Evolutionary conservation across 1,139 yeast species (phyloP).

Genomic region (Zygoascus meyerae): DNA sequence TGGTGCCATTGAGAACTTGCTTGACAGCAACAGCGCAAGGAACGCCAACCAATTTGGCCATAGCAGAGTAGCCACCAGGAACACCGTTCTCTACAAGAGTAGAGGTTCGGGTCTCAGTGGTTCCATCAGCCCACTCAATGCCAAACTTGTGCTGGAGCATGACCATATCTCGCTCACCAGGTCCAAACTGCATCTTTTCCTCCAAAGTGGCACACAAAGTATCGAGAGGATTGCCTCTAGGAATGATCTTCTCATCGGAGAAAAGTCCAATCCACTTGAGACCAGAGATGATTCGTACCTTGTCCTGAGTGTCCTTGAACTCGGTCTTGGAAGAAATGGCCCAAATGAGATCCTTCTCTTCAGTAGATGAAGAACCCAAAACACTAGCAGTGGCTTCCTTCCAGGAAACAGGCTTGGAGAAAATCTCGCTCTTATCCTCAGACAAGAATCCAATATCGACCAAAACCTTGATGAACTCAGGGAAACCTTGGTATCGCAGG

Average conservation of each 20-base stretch:
- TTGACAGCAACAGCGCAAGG: constrained; percentile 96
- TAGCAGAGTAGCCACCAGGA: constrained; percentile 90
- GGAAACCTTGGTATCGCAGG: constrained; percentile 96
- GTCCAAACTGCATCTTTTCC: constrained; percentile 91
- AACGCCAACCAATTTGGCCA: constrained; percentile 98
- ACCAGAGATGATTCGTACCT: constrained; percentile 81
- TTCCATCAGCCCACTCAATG: constrained; percentile 92
- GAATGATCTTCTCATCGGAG: constrained; percentile 66
- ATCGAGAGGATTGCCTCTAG: constrained; percentile 93
- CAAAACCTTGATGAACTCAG: constrained; percentile 90
- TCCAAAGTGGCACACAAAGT: constrained; percentile 95
- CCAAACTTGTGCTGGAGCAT: constrained; percentile 96
- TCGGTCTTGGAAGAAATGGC: constrained; percentile 72
- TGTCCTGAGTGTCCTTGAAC: constrained; percentile 76
- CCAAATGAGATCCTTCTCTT: constrained; percentile 66
- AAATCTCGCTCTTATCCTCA: constrained; percentile 64
- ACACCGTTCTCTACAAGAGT: constrained; percentile 93
- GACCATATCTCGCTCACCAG: constrained; percentile 93
- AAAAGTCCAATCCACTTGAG: constrained; percentile 92
- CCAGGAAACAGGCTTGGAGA: constrained; percentile 57
- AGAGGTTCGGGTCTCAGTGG: constrained; percentile 85
- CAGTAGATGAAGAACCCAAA: constrained; percentile 64
- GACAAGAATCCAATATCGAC: constrained; percentile 90
- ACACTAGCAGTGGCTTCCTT: constrained; percentile 76
- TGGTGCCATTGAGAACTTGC: constrained; percentile 79